Conservation (phyloP, 1,284 basidiomycete species). For the Papiliotrema laurentii region DNA sequence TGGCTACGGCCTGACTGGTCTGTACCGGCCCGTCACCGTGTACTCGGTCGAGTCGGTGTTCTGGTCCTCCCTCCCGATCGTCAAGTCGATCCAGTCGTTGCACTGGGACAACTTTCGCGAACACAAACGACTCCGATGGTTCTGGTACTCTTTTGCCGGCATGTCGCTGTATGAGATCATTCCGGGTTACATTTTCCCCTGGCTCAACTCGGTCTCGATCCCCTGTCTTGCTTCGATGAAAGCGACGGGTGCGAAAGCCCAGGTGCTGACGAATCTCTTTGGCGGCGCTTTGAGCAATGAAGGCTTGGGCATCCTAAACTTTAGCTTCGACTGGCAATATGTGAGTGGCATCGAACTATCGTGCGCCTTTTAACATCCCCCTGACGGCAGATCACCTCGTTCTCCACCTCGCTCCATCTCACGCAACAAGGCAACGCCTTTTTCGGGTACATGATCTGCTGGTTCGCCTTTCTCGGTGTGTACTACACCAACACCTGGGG, state of each 20-base stretch:
- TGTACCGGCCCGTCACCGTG: conserved; percentile 35
- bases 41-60: conserved; percentile 40
- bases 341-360: too few species aligned
- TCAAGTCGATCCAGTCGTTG: conserved; percentile 31
- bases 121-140: conserved; percentile 56
- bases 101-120: conserved; percentile 48
- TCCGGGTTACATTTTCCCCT: conserved; percentile 51
- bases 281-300: conserved; percentile 30
- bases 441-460: conserved; percentile 27
- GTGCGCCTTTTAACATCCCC: too few species aligned
- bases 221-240: conserved; percentile 55
- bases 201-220: conserved; percentile 33
- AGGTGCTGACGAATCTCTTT: conserved; percentile 33
- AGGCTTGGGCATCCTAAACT: conserved; percentile 31
- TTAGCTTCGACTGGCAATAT: conserved; percentile 40
- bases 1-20: conserved; percentile 57
- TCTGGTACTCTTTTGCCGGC: conserved; percentile 53
- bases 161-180: conserved; percentile 37
- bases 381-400: conserved; percentile 23
- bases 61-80: conserved; percentile 29
- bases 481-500: conserved; percentile 33
- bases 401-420: conserved; percentile 9
- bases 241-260: conserved; percentile 38
- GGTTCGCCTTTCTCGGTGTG: conserved; percentile 20
- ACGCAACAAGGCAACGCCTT: conserved; percentile 22